phyloP scores from a whole-genome alignment of 1,284 basidiomycete genomes.

The Leccinum pseudoinsigne region DNA sequence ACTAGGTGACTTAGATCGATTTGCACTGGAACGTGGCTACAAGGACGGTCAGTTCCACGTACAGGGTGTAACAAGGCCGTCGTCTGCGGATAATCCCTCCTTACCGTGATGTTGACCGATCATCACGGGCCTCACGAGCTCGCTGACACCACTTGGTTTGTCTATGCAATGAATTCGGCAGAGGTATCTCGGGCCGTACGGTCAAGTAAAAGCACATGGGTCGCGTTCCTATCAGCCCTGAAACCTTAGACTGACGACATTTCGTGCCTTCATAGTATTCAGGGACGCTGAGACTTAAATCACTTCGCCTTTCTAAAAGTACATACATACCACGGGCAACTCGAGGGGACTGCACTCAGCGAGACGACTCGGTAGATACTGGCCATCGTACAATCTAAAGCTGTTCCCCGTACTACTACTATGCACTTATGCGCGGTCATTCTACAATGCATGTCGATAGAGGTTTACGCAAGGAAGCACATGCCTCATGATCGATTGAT shows the following conservation, averaged over 20 bases:
- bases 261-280: not conserved
- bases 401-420: not conserved
- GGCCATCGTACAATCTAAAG: not conserved
- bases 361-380: not conserved
- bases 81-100: not conserved
- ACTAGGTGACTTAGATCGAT: not conserved
- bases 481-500: not conserved
- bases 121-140: not conserved
- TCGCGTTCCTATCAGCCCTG: not conserved
- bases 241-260: not conserved
- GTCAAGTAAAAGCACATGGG: not conserved
- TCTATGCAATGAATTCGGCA: not conserved
- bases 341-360: not conserved
- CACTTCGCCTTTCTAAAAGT: not conserved
- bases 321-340: not conserved
- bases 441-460: not conserved
- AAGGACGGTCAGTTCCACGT: not conserved
- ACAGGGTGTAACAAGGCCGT: not conserved
- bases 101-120: not conserved
- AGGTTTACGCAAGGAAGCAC: not conserved
- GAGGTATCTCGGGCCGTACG: not conserved
- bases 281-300: not conserved
- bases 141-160: not conserved
- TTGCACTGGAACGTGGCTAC: not conserved
- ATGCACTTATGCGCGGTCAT: not conserved